A percentile compares a stretch with the other conserved stretches of the same genome.
Evolutionary conservation across 2,329 filamentous ascomycete genomes (phyloP).

Genomic region (Colletotrichum theobromicola): DNA sequence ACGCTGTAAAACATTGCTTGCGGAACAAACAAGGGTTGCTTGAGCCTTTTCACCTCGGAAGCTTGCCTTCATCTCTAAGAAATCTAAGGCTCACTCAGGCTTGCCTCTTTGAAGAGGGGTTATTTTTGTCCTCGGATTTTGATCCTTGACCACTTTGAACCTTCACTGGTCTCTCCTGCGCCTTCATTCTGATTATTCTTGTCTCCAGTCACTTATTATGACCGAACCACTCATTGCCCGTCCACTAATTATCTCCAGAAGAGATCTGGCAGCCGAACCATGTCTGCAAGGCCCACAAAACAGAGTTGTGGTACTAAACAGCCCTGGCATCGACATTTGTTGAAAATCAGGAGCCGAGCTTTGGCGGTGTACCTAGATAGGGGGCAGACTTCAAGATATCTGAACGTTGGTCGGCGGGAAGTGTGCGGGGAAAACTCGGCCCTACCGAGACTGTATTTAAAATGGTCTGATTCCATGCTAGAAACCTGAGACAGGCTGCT

Average conservation of each 20-base stretch:
- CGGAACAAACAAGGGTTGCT: fast-evolving
- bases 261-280: neutral
- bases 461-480: neutral
- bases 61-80: too few species aligned
- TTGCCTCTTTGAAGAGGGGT: neutral
- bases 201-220: fast-evolving
- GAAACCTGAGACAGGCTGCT: neutral
- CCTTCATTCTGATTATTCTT: neutral
- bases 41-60: fast-evolving
- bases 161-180: neutral
- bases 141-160: neutral
- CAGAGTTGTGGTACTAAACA: neutral
- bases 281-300: neutral
- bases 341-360: neutral
- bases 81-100: too few species aligned
- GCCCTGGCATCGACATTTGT: neutral
- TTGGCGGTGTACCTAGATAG: neutral
- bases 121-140: neutral
- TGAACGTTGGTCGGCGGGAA: neutral
- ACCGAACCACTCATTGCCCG: neutral
- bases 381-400: neutral
- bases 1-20: neutral
- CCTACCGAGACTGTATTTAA: neutral
- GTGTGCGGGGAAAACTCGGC: neutral
- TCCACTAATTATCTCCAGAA: fast-evolving